Evolutionary conservation across 129 eudicot genomes (phyloP), one percentile per base, ranked within the genome.

Genomic region (Tanacetum coccineum): DNA sequence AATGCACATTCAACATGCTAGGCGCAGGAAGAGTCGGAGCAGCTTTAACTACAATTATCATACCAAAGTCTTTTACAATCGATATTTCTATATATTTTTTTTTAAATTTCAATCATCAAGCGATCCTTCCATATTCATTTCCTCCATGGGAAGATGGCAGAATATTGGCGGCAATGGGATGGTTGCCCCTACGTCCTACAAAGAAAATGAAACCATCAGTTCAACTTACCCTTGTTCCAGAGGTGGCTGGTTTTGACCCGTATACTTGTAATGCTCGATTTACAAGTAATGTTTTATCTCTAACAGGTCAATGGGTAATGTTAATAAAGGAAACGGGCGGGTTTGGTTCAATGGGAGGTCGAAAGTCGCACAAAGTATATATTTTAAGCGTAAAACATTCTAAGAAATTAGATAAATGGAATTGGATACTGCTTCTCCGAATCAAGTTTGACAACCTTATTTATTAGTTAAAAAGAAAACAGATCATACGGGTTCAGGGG

Each of bases 171-270:
- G 82, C 76, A 21, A 82, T 74, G 8, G 84, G 91, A 80, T 86
- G 79, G 78, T 81, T 82, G 77, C 84, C 83, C 68, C 88, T 74
- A 21, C 92, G 91, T 64, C 96, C 96, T 88, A 81, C 74, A 80
- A 47, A 26, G 74, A 13, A 36, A 4, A 60, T 15, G 2, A 47
- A 20, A 30, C 13, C 18, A 40, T 73, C 59, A 64, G 36, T 55
- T 64, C 59, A 55, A 40, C 17, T 7, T 49, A 62, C 46, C 2
- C 18, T 21, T 70, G 59, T 25, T 15, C n/a, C 44, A 69, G 46
- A 20, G 32, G 49, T 30, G 28, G 39, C n/a, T 5, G 13, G 9
- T 48, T 13, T 49, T 6, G 13, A 47, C 60, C 40, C 21, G 30
- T 22, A 56, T 26, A 57, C 40, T 13, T 66, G 22, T 25, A 13